These are phyloP conservation scores for Cicer arietinum DNA, from an alignment of 306 rosid species.

Conservation along the genomic window DNA sequence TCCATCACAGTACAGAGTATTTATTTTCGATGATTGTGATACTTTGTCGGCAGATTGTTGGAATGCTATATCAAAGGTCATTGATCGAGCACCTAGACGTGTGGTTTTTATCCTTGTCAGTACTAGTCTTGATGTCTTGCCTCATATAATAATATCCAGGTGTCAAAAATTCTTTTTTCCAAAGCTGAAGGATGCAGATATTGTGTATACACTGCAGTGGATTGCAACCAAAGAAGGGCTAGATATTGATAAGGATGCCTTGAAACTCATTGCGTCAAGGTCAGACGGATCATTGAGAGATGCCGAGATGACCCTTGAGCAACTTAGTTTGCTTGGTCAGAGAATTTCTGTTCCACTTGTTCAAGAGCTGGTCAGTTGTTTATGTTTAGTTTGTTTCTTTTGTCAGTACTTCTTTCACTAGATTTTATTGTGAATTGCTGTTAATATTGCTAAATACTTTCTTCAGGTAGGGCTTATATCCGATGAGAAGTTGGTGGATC, in stretches of 20 bases:
- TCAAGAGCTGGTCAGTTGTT: constrained; percentile 83
- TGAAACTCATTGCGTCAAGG: constrained; percentile 93
- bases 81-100: constrained; percentile 97
- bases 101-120: constrained; percentile 96
- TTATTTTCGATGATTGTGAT: constrained; percentile 94
- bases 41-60: constrained; percentile 81
- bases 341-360: constrained; percentile 89
- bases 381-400: constrained; percentile 29
- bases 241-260: constrained; percentile 93
- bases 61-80: constrained; percentile 93
- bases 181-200: constrained; percentile 90
- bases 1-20: constrained; percentile 78
- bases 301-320: constrained; percentile 99
- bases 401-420: constrained; percentile 26
- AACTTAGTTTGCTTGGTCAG: constrained; percentile 96
- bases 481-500: constrained; percentile 94
- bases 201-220: constrained; percentile 76
- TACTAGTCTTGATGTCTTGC: constrained; percentile 95
- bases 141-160: constrained; percentile 96
- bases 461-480: constrained; percentile 97
- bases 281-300: constrained; percentile 97
- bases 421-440: constrained; percentile 36
- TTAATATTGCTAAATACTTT: constrained; percentile 34
- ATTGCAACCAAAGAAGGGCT: constrained; percentile 83
- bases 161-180: constrained; percentile 97